These are phyloP conservation scores for Seiridium unicorne DNA, from an alignment of 2,329 filamentous ascomycete genomes.

Conservation along the genomic window DNA sequence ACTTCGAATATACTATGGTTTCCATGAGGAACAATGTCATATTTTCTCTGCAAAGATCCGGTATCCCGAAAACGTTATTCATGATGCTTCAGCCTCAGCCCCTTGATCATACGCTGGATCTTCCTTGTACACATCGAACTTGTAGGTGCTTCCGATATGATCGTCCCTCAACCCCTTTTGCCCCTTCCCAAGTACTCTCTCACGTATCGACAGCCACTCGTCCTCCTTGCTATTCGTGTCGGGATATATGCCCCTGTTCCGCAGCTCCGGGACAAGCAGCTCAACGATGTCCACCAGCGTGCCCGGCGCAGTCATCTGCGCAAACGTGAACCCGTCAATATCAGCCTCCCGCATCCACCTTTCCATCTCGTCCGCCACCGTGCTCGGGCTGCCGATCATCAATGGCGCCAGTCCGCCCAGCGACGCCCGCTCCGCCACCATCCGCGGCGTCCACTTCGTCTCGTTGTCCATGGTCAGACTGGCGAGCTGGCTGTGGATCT, in stretches of 20 bases:
- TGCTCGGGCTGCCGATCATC: constrained; percentile 21
- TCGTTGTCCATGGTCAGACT: constrained; percentile 46
- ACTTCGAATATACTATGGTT: no score
- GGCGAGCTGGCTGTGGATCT: constrained; percentile 47
- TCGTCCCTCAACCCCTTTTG: constrained; percentile 55
- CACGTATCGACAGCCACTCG: constrained; percentile 48
- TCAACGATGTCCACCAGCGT: constrained; percentile 25
- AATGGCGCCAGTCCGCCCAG: constrained; percentile 32
- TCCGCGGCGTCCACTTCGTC: constrained; percentile 41
- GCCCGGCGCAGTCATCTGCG: constrained; percentile 23
- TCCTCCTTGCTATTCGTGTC: constrained; percentile 24
- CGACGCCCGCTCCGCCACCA: constrained; percentile 37
- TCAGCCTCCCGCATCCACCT: constrained; percentile 23
- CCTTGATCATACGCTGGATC: constrained; percentile 25
- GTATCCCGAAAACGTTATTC: neutral
- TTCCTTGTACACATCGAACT: constrained; percentile 61
- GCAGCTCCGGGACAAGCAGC: constrained; percentile 23
- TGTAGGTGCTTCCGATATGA: constrained; percentile 58
- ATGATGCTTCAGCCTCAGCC: neutral
- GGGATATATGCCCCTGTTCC: constrained; percentile 24
- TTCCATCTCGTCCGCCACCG: constrained; percentile 24
- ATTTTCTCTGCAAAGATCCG: no score
- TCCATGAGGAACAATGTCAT: no score
- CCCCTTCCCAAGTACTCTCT: constrained; percentile 62
- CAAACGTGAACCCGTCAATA: constrained; percentile 25